A percentile compares a stretch with the other conserved stretches of the same genome.
These are phyloP conservation scores for Panicum hallii DNA, from an alignment of 202 grass and related monocot genomes.

Conservation along the genomic window DNA sequence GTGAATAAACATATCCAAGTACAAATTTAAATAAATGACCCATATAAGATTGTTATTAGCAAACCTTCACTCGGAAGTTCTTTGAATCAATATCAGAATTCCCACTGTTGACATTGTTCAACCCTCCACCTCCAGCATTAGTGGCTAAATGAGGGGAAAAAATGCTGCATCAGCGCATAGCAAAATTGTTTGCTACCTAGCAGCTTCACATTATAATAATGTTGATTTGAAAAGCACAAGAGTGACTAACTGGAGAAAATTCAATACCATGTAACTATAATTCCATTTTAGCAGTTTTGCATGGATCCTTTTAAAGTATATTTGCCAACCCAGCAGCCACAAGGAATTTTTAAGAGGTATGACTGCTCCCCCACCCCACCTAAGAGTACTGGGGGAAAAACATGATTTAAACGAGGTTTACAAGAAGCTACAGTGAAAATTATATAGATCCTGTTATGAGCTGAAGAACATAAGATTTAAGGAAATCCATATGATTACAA, in stretches of 20 bases:
- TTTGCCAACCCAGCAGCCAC: not conserved
- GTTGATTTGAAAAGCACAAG: slow-evolving; percentile 1
- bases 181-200: not conserved
- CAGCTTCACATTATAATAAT: slow-evolving; percentile 9
- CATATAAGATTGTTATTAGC: slow-evolving; percentile 1
- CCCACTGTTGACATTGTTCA: slow-evolving; percentile 55
- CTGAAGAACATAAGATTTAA: not conserved
- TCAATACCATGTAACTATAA: not conserved
- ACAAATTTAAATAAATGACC: not conserved
- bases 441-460: not conserved
- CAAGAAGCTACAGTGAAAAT: not conserved
- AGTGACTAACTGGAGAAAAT: slow-evolving; percentile 7
- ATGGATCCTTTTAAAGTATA: not conserved
- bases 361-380: too few species aligned
- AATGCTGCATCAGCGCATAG: slow-evolving; percentile 13
- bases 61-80: slow-evolving; percentile 78
- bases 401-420: not conserved
- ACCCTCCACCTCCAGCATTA: slow-evolving; percentile 61
- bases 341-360: not conserved
- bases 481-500: not conserved
- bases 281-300: not conserved
- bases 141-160: slow-evolving; percentile 48
- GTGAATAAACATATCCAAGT: not conserved
- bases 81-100: slow-evolving; percentile 59
- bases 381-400: not conserved